These are phyloP conservation scores for Drechslerella coelobrocha DNA, from an alignment of 2,329 filamentous ascomycete species.

Conservation along the genomic window DNA sequence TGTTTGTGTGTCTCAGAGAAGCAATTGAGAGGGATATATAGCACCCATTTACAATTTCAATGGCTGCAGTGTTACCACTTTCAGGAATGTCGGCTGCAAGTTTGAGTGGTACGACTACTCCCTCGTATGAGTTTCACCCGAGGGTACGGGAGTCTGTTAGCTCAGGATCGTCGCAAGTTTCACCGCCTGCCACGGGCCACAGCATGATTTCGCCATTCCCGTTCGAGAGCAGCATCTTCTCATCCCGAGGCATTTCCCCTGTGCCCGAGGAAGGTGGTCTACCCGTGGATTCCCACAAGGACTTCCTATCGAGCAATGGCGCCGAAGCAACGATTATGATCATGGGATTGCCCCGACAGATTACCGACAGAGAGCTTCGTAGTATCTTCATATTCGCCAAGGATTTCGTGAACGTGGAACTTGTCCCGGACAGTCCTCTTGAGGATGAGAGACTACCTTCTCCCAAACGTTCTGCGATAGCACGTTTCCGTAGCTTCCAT, in stretches of 20 bases:
- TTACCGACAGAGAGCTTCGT: constrained; percentile 53
- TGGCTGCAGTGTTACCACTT: constrained; percentile 48
- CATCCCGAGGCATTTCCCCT: constrained; percentile 47
- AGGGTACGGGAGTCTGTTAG: constrained; percentile 48
- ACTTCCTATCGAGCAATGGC: constrained; percentile 13
- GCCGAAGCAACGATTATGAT: constrained; percentile 52
- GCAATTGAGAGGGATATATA: constrained; percentile 48
- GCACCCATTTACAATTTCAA: constrained; percentile 28
- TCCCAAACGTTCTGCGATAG: constrained; percentile 52
- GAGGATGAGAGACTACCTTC: constrained; percentile 34
- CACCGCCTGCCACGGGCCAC: constrained; percentile 48
- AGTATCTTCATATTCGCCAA: constrained; percentile 54
- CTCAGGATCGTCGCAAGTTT: constrained; percentile 49
- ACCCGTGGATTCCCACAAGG: constrained; percentile 20
- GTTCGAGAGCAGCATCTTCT: constrained; percentile 47
- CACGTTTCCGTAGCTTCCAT: constrained; percentile 52
- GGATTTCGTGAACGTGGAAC: constrained; percentile 50
- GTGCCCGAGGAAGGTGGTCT: constrained; percentile 46
- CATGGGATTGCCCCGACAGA: constrained; percentile 52
- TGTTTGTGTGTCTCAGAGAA: constrained; percentile 7
- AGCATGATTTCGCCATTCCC: constrained; percentile 51
- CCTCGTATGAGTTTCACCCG: constrained; percentile 48
- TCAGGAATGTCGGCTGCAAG: constrained; percentile 49
- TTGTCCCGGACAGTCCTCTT: constrained; percentile 48
- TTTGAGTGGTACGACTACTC: constrained; percentile 49